Conservation (phyloP, 2,329 filamentous ascomycete genomes). For the Beauveria sp. region DNA sequence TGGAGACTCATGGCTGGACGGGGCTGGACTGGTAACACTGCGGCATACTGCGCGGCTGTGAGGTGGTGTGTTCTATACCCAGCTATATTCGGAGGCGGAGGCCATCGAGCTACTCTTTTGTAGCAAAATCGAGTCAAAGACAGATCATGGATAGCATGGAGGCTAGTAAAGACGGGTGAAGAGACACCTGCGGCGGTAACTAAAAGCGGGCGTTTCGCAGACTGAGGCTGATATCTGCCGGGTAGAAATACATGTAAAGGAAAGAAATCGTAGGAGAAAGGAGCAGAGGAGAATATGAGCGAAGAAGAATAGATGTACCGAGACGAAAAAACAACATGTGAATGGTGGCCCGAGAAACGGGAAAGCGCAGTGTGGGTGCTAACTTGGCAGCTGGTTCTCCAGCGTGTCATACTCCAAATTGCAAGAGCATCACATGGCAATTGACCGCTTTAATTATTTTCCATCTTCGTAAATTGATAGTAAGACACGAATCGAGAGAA, state of each 20-base stretch:
- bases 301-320: not conserved
- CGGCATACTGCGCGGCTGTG: not conserved
- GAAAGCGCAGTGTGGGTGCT: not conserved
- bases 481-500: not conserved
- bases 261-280: not conserved
- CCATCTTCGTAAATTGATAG: not conserved
- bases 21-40: not conserved
- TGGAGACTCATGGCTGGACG: not conserved
- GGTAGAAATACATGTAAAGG: conserved; percentile 11
- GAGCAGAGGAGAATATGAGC: not conserved
- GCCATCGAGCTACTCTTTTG: conserved; percentile 1
- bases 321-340: not conserved
- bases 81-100: not conserved
- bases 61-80: conserved; percentile 5
- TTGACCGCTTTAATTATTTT: too few relatives aligned
- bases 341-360: not conserved
- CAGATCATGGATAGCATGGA: not conserved
- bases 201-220: not conserved
- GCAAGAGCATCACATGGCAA: not conserved
- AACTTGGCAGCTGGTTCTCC: not conserved
- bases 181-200: not conserved
- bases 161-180: not conserved
- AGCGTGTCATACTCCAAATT: too few relatives aligned
- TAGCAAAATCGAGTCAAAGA: not conserved
- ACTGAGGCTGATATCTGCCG: not conserved